Percentiles rank a stretch among this genome's conserved stretches.
phyloP scores from a whole-genome alignment of 2,329 filamentous ascomycete genomes.

The Knufia petricola region DNA sequence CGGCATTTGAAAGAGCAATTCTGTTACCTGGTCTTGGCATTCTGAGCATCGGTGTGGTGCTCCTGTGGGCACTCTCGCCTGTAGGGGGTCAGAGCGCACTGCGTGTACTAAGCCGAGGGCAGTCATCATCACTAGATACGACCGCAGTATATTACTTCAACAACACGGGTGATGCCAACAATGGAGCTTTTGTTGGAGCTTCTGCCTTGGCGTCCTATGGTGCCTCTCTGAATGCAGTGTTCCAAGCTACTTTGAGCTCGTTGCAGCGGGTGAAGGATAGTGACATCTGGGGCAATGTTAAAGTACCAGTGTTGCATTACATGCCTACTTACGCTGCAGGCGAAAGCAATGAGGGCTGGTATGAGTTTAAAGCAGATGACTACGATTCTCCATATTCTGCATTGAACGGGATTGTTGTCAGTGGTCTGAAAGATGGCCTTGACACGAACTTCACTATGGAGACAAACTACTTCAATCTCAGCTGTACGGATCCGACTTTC shows the following conservation, averaged over 20 bases:
- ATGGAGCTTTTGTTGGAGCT: constrained; percentile 10
- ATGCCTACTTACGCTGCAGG: not conserved
- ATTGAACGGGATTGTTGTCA: constrained; percentile 15
- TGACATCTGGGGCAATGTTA: constrained; percentile 21
- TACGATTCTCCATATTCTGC: constrained; percentile 15
- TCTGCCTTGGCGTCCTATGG: constrained; percentile 10
- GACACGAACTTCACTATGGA: constrained; percentile 18
- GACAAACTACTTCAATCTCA: constrained; percentile 18
- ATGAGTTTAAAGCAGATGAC: constrained; percentile 8
- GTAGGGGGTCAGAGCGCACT: constrained; percentile 20
- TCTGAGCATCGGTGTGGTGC: constrained; percentile 7
- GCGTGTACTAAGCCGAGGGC: constrained; percentile 7
- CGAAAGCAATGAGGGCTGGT: constrained; percentile 15
- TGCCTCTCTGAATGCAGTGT: constrained; percentile 15
- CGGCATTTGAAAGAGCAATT: constrained; percentile 14
- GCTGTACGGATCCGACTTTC: constrained; percentile 12
- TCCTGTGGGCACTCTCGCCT: constrained; percentile 20
- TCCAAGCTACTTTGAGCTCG: constrained; percentile 15
- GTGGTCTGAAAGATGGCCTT: constrained; percentile 11
- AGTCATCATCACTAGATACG: constrained; percentile 1
- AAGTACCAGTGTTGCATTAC: constrained; percentile 17
- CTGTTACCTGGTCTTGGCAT: constrained; percentile 12
- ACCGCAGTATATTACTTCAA: constrained; percentile 10
- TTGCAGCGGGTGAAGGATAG: constrained; percentile 13
- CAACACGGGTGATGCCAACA: constrained; percentile 4